A percentile compares a stretch with the other conserved stretches of the same genome.
Conservation (phyloP, 495 filamentous ascomycete species). For the Baudoinia panamericana region DNA sequence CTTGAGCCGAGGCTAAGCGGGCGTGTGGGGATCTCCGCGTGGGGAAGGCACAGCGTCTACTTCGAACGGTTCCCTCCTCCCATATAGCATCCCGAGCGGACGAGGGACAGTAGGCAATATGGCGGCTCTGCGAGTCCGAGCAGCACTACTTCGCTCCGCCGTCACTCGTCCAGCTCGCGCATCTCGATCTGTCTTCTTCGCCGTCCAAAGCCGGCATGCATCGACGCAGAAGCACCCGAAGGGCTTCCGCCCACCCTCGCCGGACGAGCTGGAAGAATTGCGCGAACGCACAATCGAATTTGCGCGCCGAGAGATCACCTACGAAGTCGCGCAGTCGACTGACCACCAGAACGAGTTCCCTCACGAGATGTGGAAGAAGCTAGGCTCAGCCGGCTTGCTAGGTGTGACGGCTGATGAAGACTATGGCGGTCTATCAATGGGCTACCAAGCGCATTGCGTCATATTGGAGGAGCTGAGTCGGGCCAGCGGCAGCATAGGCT, state of each 20-base stretch:
- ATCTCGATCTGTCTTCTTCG: constrained; percentile 5
- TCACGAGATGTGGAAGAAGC: constrained; percentile 79
- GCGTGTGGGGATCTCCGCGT: too few relatives aligned
- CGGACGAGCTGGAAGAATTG: constrained; percentile 67
- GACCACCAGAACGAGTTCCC: constrained; percentile 86
- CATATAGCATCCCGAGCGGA: too few relatives aligned
- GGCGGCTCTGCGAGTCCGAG: constrained; percentile 9
- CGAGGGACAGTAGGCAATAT: too few relatives aligned
- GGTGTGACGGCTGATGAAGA: constrained; percentile 92
- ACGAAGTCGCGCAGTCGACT: constrained; percentile 65
- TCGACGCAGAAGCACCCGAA: constrained; percentile 69
- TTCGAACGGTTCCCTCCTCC: too few relatives aligned
- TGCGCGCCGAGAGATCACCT: constrained; percentile 63
- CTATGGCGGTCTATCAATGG: constrained; percentile 80
- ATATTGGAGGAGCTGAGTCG: constrained; percentile 84
- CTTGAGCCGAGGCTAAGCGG: too few relatives aligned
- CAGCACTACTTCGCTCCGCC: constrained; percentile 7
- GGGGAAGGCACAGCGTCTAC: too few relatives aligned
- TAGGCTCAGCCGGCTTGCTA: constrained; percentile 82
- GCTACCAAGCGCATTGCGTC: constrained; percentile 93
- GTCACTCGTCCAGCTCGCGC: background rate
- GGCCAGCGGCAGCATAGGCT: constrained; percentile 68
- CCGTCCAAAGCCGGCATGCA: constrained; percentile 30
- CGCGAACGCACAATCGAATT: constrained; percentile 90
- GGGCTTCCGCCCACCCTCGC: constrained; percentile 63